Evolutionary conservation across 208 protist species (phyloP), one percentile per base, ranked within the genome.

Genomic region (Leishmania braziliensis): DNA sequence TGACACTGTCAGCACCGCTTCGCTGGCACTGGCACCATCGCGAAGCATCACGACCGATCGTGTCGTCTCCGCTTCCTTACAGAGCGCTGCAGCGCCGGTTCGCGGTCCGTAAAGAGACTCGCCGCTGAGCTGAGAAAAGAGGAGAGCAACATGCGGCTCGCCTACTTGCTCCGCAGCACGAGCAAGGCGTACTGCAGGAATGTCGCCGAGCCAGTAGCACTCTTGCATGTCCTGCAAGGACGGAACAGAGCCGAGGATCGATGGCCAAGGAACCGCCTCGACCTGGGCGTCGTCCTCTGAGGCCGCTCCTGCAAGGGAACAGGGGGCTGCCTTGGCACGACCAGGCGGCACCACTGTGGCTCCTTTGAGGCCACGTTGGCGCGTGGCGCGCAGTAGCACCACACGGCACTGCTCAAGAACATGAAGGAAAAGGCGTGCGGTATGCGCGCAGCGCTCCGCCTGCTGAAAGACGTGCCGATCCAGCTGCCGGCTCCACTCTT

Each of bases 171-270:
- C 81, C 2, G 93, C 89, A 0, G 93, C 91, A 3, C 75, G 18
- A 0, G 93, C 91, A 29, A 95, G 89, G 39, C 82, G 66, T 39
- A 73, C 39, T 10, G 91, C 88, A n/a, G 89, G 68, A 20, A 95
- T 88, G 75, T 95, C 93, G 18, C 79, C 84, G 5, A 95, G 84
- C 89, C 89, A 96, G 74, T 90, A 91, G 36, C 79, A 88, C 56
- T 91, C 87, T 1, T 78, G 71, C 88, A 95, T 90, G 65, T 92
- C 88, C 4, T 65, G 65, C 33, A 93, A 43, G 12, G 69, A 66
- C 0, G 92, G 87, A 48, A 92, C 78, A 23, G 86, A 78, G 18
- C 90, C 90, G 39, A 93, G 75, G 56, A 26, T 56, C 4, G 78
- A 51, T 6, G 78, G 77, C 82, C 77, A 86, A 2, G 26, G 8